Base-by-base conservation (phyloP, 108 stramenopile genomes). In the Epipyxis sp. region DNA sequence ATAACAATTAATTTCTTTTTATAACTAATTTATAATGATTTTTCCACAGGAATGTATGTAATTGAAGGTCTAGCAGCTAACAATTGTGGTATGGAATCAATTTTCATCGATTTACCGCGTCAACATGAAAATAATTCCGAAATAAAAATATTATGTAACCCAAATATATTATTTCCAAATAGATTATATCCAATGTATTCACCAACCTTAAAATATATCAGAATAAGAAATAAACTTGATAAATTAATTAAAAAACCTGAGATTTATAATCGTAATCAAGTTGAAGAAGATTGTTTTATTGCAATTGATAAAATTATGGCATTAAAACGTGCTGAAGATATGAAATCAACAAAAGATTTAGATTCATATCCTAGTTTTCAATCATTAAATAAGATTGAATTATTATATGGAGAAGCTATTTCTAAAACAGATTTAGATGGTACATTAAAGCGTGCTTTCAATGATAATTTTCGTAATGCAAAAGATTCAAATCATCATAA, bases 331-430 rank as follows among this genome's bases (percentile, higher is more conserved):
- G 76, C 35, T 13, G 62, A 78, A 25, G 58, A 80, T 40, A 39
- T 87, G 0, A 20, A 42, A 29, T 46, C 85, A 65, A 59, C 82
- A 10, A 77, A 81, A 45, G 40, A 43, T 6, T 39, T 45, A 32
- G 40, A 42, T 41, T 46, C 78, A 37, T 81, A 84, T 57, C 86
- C 86, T 34, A 32, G 3, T 20, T 71, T 58, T 2, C 68, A 37
- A 30, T 76, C 46, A 1, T 46, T 87, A 0, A 34, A 68, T 1
- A 42, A 86, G 59, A 57, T 87, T 35, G 85, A 86, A 42, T 45
- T 54, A 79, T 69, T 83, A 80, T 87, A 85, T 80, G 86, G 86
- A 13, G 85, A 87, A 43, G 59, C 83, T 34, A 71, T 87, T 30
- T 78, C 74, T 54, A 29, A 78, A 41, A 44, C 41, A 40, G 86